Base-by-base conservation (phyloP, 2,329 filamentous ascomycete genomes). In the Colletotrichum sp. region DNA sequence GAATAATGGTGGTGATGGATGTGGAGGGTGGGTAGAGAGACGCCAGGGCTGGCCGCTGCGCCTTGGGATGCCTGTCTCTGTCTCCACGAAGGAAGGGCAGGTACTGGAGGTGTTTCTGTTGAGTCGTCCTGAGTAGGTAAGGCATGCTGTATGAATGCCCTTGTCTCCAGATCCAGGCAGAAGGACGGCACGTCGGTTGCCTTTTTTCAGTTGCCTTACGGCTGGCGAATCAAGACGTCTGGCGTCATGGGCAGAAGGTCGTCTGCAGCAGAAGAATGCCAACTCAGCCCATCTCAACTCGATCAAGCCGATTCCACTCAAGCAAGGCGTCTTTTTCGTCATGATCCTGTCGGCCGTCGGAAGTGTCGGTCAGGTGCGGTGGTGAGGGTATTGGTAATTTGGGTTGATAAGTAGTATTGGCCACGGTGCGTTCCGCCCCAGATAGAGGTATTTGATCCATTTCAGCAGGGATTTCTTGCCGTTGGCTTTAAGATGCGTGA, bases 201-300 rank as follows among this genome's bases (percentile, higher is more conserved):
- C 60, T 68, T 67, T 34, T 57, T 71, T 26, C 48, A 52, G 67
- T 71, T 74, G 72, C 72, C 72, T 75, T 24, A 39, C 55, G n/a
- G 39, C 39, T 16, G 21, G 43, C 72, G 55, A 75, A 75, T 75
- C 13, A 43, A 15, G 63, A 43, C 16, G 57, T 43, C 36, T 48
- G 39, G 10, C 60, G 26, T 34, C 69, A 43, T 52, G 60, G 7
- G 55, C 63, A 67, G 60, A 15, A 48, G 13, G 39, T 52, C 39
- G 63, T 60, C 26, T 60, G 63, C 52, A 60, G 48, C 39, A 32
- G 36, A 24, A 63, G 68, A n/a, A 63, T 63, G 63, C 32, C 55
- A 28, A 52, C 21, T 72, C 63, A 18, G 63, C 28, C 24, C 28
- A 71, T 26, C n/a, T 43, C 43, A n/a, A 48, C 43, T 67, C 64